A percentile compares a stretch with the other conserved stretches of the same genome.
Conservation (phyloP, 352 stramenopile genomes). For the Phytophthora fragariae region DNA sequence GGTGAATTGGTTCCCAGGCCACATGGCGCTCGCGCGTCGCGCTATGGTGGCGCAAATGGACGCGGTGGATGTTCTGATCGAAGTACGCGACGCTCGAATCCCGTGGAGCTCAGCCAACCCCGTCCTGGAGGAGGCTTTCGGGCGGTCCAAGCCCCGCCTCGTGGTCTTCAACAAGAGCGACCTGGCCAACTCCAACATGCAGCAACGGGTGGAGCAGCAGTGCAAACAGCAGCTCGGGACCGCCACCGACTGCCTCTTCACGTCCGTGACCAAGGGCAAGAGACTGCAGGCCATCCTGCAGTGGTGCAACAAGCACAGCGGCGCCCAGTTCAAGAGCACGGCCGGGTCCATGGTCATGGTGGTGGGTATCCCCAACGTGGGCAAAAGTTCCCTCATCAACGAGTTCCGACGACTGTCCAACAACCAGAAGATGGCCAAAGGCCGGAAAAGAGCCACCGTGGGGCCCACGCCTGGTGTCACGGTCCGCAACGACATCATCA, state of each 20-base stretch:
- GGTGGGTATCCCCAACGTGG: constrained; percentile 91
- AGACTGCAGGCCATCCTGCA: constrained; percentile 79
- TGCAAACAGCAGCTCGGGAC: constrained; percentile 48
- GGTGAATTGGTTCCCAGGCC: constrained; percentile 91
- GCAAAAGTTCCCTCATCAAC: constrained; percentile 92
- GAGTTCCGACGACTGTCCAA: constrained; percentile 81
- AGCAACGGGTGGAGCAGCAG: constrained; percentile 73
- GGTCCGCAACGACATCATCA: constrained; percentile 89
- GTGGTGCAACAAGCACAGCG: constrained; percentile 81
- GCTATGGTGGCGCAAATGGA: constrained; percentile 88
- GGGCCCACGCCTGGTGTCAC: constrained; percentile 88
- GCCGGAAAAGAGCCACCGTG: constrained; percentile 82
- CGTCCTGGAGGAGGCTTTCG: constrained; percentile 78
- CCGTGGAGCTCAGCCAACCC: constrained; percentile 87
- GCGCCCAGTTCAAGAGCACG: constrained; percentile 85
- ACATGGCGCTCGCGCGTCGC: constrained; percentile 83
- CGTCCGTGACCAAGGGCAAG: constrained; percentile 81
- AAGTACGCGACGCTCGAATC: constrained; percentile 86
- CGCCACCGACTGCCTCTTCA: constrained; percentile 74
- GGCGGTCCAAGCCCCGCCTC: constrained; percentile 79
- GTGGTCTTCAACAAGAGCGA: constrained; percentile 92
- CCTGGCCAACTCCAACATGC: constrained; percentile 87
- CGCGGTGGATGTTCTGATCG: constrained; percentile 82
- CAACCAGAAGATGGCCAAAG: constrained; percentile 79
- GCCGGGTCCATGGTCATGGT: constrained; percentile 91